Conservation (phyloP, 2,329 filamentous ascomycete species). For the Seiridium cupressi region DNA sequence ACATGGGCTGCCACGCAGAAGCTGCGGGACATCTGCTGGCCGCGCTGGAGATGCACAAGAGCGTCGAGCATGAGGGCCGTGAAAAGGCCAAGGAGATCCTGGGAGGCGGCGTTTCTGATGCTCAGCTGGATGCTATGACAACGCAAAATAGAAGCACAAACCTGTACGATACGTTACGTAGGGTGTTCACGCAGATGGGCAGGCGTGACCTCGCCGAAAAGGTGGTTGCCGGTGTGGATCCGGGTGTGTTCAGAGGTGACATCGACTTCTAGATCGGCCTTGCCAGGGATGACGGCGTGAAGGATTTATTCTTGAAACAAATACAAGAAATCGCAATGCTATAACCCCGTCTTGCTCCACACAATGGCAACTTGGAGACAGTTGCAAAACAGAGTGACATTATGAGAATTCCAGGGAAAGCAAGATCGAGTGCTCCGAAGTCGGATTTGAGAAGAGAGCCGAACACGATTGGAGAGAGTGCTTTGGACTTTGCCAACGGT, state of each 20-base stretch:
- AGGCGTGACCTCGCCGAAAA: slow-evolving; percentile 82
- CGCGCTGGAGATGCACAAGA: slow-evolving; percentile 92
- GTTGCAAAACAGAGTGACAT: too few relatives aligned
- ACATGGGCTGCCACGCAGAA: slow-evolving; percentile 92
- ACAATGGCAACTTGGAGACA: too few relatives aligned
- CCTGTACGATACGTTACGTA: slow-evolving; percentile 86
- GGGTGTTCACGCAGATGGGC: slow-evolving; percentile 97
- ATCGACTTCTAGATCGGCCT: slow-evolving; percentile 68
- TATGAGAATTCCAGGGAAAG: too few relatives aligned
- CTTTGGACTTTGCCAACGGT: too few relatives aligned
- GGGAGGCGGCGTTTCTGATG: slow-evolving; percentile 59
- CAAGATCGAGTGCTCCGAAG: too few relatives aligned
- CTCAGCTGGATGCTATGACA: slow-evolving; percentile 80
- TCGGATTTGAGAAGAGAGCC: too few relatives aligned
- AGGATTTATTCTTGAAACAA: too few relatives aligned
- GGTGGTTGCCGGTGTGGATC: slow-evolving; percentile 87
- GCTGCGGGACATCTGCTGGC: slow-evolving; percentile 90
- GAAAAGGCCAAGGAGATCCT: slow-evolving; percentile 83
- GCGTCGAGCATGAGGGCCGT: slow-evolving; percentile 81
- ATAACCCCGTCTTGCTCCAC: too few relatives aligned
- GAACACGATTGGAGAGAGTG: too few relatives aligned
- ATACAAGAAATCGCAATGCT: too few relatives aligned
- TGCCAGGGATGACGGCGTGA: not conserved
- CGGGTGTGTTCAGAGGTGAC: slow-evolving; percentile 82
- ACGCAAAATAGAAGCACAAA: slow-evolving; percentile 97